Evolutionary conservation across 257 asterid species (phyloP).

Genomic region (Anisodus acutangulus): DNA sequence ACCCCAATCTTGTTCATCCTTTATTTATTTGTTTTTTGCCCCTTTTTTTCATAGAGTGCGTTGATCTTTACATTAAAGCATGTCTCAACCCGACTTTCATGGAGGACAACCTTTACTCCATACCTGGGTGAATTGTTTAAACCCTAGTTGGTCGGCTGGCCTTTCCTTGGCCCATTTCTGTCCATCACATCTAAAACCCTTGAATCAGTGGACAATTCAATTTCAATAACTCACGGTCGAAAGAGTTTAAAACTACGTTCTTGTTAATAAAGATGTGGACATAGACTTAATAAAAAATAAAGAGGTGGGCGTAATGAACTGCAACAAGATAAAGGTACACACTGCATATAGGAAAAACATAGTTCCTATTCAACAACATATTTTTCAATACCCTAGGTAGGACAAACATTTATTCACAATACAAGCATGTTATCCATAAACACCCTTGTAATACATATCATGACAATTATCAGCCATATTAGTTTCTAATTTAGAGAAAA

Average conservation of each 20-base stretch:
- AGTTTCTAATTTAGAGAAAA: not conserved
- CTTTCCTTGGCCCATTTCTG: not conserved
- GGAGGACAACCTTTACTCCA: not conserved
- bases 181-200: not conserved
- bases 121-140: not conserved
- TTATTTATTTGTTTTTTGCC: not conserved
- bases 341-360: not conserved
- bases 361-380: not conserved
- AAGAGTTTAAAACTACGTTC: not conserved
- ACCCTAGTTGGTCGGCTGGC: not conserved
- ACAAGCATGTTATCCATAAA: not conserved
- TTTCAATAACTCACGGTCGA: not conserved
- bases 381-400: not conserved
- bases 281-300: not conserved
- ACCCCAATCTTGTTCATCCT: slow-evolving; percentile 17
- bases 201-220: not conserved
- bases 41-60: not conserved
- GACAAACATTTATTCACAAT: not conserved
- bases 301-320: not conserved
- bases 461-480: not conserved
- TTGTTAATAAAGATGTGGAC: not conserved
- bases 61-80: not conserved
- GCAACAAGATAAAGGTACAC: slow-evolving; percentile 1
- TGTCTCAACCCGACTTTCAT: not conserved
- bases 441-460: not conserved